phyloP scores from a whole-genome alignment of 192 early-diverging fungal genomes.

The Coemansia sp. region DNA sequence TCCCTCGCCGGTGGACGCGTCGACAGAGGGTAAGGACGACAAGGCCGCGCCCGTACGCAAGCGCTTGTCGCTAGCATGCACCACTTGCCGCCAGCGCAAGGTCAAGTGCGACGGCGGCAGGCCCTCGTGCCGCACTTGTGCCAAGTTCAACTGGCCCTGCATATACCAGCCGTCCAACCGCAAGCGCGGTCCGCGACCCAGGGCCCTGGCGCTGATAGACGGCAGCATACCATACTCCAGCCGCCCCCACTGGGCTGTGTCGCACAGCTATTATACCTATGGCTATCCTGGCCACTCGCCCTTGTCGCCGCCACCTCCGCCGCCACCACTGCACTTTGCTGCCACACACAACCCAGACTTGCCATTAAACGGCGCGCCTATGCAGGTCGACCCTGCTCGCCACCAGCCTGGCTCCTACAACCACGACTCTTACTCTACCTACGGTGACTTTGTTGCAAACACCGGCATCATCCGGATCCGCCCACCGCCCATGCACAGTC shows the following conservation, averaged over 20 bases:
- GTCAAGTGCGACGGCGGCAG: slow-evolving; percentile 85
- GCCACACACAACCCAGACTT: slow-evolving; percentile 21
- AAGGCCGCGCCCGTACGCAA: slow-evolving; percentile 55
- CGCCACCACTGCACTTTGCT: slow-evolving; percentile 27
- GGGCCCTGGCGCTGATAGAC: slow-evolving; percentile 57
- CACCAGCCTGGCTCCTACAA: slow-evolving; percentile 38
- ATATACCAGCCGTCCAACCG: slow-evolving; percentile 84
- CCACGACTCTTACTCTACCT: slow-evolving; percentile 48
- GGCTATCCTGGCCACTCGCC: slow-evolving; percentile 38
- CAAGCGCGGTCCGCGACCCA: slow-evolving; percentile 82
- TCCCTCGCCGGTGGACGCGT: slow-evolving; percentile 2
- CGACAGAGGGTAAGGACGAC: slow-evolving; percentile 43
- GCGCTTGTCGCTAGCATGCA: slow-evolving; percentile 58
- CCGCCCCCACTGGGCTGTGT: slow-evolving; percentile 40
- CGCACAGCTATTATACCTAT: slow-evolving; percentile 44
- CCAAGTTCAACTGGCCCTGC: slow-evolving; percentile 68
- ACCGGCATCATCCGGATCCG: slow-evolving; percentile 47
- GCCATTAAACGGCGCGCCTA: slow-evolving; percentile 28
- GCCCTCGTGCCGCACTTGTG: slow-evolving; percentile 82
- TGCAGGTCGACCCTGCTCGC: slow-evolving; percentile 29
- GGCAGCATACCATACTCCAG: slow-evolving; percentile 41
- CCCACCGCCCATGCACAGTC: slow-evolving; percentile 30
- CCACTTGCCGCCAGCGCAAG: slow-evolving; percentile 60
- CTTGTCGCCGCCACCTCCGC: slow-evolving; percentile 36
- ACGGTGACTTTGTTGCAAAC: slow-evolving; percentile 50